phyloP scores from a whole-genome alignment of 768 basidiomycete genomes.

The Pulveroboletus sp. region DNA sequence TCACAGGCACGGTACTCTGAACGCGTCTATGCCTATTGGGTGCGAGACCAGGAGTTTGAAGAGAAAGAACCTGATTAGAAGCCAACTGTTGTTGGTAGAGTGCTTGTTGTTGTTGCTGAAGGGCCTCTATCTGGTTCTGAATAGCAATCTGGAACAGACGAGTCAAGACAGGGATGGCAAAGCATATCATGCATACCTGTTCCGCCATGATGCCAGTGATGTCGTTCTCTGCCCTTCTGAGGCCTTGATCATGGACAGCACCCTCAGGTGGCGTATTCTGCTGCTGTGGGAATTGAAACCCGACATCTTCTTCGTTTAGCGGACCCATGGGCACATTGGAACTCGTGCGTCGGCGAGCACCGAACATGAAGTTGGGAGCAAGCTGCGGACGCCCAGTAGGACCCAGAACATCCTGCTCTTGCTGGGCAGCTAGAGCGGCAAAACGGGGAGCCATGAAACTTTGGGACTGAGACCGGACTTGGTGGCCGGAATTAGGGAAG shows the following conservation, averaged over 20 bases:
- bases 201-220: conserved; percentile 92
- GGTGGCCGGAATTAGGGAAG: conserved; percentile 50
- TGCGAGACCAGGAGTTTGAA: conserved; percentile 70
- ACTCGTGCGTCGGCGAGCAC: conserved; percentile 53
- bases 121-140: conserved; percentile 84
- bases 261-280: conserved; percentile 30
- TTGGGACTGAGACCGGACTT: conserved; percentile 72
- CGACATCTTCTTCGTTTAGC: conserved; percentile 73
- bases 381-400: conserved; percentile 83
- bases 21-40: conserved; percentile 78
- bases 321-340: conserved; percentile 56
- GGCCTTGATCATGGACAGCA: conserved; percentile 33
- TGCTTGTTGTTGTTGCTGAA: conserved; percentile 87
- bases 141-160: conserved; percentile 63
- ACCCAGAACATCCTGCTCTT: conserved; percentile 58
- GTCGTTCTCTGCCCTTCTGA: conserved; percentile 65
- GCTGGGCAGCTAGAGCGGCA: conserved; percentile 70
- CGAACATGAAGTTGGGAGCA: conserved; percentile 90
- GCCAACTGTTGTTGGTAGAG: conserved; percentile 88
- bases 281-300: conserved; percentile 81
- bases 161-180: conserved; percentile 1
- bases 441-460: conserved; percentile 88
- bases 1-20: conserved; percentile 75
- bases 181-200: conserved; percentile 55
- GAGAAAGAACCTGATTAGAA: conserved; percentile 78